Conservation (phyloP, 2,329 filamentous ascomycete genomes). For the Stagonosporopsis chrysanthemi region DNA sequence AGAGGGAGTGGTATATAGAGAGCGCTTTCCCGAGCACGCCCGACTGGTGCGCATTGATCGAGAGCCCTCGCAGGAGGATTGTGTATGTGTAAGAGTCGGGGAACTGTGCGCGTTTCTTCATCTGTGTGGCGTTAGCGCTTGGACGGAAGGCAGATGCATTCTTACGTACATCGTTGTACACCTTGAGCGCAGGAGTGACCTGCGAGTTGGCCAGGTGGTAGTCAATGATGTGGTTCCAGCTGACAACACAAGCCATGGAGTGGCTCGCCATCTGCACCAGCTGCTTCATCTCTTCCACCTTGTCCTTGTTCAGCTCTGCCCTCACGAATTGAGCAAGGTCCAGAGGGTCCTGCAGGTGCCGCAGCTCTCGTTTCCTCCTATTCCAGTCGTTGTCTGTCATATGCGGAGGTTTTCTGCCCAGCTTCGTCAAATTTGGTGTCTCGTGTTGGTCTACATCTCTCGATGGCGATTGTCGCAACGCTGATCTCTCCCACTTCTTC, state of each 20-base stretch:
- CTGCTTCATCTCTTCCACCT: constrained; percentile 71
- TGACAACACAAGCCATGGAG: constrained; percentile 70
- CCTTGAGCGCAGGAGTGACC: constrained; percentile 72
- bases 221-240: constrained; percentile 87
- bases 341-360: constrained; percentile 72
- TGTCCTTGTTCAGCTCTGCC: constrained; percentile 64
- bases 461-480: constrained; percentile 20
- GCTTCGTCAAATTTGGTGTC: constrained; percentile 31
- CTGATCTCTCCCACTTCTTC: constrained; percentile 33
- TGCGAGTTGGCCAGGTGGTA: constrained; percentile 69
- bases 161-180: constrained; percentile 81
- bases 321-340: constrained; percentile 74
- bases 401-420: constrained; percentile 34
- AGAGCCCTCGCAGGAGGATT: constrained; percentile 78
- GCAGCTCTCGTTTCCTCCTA: constrained; percentile 63
- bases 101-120: constrained; percentile 89
- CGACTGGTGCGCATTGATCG: constrained; percentile 64
- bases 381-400: constrained; percentile 41
- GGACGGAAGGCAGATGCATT: neutral
- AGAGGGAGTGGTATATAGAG: constrained; percentile 79
- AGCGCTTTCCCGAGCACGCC: constrained; percentile 73
- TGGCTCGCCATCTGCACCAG: constrained; percentile 75
- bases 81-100: constrained; percentile 87
- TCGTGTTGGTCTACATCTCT: constrained; percentile 15
- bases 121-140: constrained; percentile 56